Base-by-base conservation (phyloP, 441 rosid species). In the Syzygium malaccense region DNA sequence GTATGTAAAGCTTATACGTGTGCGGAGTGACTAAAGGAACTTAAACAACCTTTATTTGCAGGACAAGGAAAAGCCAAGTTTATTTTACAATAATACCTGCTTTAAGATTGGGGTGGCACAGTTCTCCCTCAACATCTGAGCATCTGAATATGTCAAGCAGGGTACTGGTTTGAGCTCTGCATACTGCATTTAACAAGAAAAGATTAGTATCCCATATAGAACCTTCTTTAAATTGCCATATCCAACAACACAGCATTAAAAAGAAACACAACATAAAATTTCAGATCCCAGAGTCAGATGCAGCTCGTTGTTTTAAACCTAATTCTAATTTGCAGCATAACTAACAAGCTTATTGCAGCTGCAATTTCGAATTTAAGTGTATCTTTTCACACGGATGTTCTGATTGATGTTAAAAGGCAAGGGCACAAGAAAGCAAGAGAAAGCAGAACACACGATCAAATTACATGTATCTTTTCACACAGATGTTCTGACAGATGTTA, bases 131-230 rank as follows among this genome's bases (percentile, higher is more conserved):
- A 96, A 91, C 85, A 71, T 90, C 87, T 93, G 93, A 28, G 99
- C 99, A 91, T 96, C 96, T n/a, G 96, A 89, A 92, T 93, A 95
- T 66, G 98, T 97, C 93, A 97, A 90, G 91, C 99, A 97, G 55
- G 98, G 95, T 87, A 97, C 99, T 32, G 99, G 99, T 92, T 95
- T 97, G 91, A 98, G 95, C 92, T 98, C 99, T 58, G 99, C 99
- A 89, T 97, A 98, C 99, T 98, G 92, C 92, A 55, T 32, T 32
- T 56, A 85, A 85, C 62, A 54, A 85, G 28, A 30, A 55, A 15
- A 84, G 66, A 58, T 85, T 12, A 85, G 10, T 5, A 58, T 85
- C 18, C 56, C 48, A 57, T 54, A 37, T 25, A 20, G 54, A 55
- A 33, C n/a, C 49, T 37, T 71, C 80, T 37, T 71, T 20, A 71